Base-by-base conservation (phyloP, 495 filamentous ascomycete species). In the Baudoinia panamericana region DNA sequence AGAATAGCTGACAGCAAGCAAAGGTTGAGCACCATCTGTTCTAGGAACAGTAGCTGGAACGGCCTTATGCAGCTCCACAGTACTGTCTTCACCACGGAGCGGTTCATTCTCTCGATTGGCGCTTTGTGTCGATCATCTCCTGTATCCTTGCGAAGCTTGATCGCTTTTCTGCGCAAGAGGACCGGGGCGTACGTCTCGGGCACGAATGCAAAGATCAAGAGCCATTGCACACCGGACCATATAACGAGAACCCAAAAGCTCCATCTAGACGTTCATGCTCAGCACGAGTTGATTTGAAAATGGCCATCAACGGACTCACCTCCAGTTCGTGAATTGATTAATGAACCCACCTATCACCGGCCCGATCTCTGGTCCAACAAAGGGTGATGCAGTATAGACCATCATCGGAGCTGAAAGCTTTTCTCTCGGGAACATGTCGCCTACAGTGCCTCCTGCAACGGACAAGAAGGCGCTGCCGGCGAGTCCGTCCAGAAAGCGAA, bases 111-210 rank as follows among this genome's bases (percentile, higher is more conserved):
- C 59, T 95, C 90, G 39, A 94, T 81, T 8, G 86, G 81, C 15
- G 90, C 84, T 36, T 69, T 64, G 68, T 78, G 93, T 30, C 73
- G 62, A 5, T 78, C 67, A 50, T 95, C 80, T 5, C 80, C 80
- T 2, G 82, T 93, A 45, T 80, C 72, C 50, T 78, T 72, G 17
- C 90, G 73, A 18, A 93, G 54, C 32, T 63, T 63, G 18, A 64
- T 60, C 3, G 90, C 90, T 47, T 92, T 93, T 19, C 71, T 63
- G 25, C 80, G 71, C 18, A 96, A 67, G 21, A 90, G 66, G 16
- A 78, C 74, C 18, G 76, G 76, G 39, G 82, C 82, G 53, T 94
- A 97, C 0, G 90, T 96, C 63, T 95, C 88, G 1, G 90, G 88
- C 2, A 93, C 84, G 17, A 87, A 67, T 16, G 84, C 52, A 31